Evolutionary conservation across 371 early-diverging fungal species (phyloP).

Genomic region (Mucor mucedo): DNA sequence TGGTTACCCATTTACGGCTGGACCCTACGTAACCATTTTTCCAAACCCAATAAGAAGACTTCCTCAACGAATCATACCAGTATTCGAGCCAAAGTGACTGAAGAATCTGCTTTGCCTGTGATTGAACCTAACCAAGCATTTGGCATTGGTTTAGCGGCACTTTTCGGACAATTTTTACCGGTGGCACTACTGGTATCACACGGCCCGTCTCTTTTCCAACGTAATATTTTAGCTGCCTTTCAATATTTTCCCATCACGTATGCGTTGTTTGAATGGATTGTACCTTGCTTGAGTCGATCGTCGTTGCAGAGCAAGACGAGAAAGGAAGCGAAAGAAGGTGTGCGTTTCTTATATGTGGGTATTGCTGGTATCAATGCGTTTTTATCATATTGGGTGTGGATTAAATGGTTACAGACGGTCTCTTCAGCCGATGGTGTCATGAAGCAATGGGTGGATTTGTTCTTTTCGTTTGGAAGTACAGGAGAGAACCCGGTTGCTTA

Average conservation of each 20-base stretch:
- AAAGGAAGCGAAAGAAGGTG: conserved; percentile 4
- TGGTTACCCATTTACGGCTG: conserved; percentile 23
- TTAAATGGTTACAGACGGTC: conserved; percentile 17
- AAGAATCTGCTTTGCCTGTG: not conserved
- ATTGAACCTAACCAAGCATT: conserved; percentile 6
- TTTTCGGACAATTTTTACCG: conserved; percentile 20
- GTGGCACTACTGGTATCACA: conserved; percentile 15
- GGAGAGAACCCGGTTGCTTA: conserved; percentile 13
- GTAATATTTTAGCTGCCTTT: conserved; percentile 9
- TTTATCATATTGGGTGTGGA: conserved; percentile 19
- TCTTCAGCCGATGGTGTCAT: conserved; percentile 5
- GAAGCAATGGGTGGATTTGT: conserved; percentile 17
- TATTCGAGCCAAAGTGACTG: not conserved
- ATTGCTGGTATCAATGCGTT: conserved; percentile 19
- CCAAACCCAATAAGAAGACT: no score
- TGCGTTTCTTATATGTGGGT: conserved; percentile 1
- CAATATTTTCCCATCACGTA: conserved; percentile 15
- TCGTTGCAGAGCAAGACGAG: conserved; percentile 4
- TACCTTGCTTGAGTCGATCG: conserved; percentile 3
- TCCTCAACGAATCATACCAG: not conserved
- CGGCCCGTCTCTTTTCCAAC: conserved; percentile 7
- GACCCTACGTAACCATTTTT: conserved; percentile 1
- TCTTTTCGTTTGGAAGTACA: conserved; percentile 12
- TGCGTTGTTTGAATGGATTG: conserved; percentile 6
- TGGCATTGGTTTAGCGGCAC: conserved; percentile 6